Conservation (phyloP, 169 alveolate species). For the Cryptosporidium canis region DNA sequence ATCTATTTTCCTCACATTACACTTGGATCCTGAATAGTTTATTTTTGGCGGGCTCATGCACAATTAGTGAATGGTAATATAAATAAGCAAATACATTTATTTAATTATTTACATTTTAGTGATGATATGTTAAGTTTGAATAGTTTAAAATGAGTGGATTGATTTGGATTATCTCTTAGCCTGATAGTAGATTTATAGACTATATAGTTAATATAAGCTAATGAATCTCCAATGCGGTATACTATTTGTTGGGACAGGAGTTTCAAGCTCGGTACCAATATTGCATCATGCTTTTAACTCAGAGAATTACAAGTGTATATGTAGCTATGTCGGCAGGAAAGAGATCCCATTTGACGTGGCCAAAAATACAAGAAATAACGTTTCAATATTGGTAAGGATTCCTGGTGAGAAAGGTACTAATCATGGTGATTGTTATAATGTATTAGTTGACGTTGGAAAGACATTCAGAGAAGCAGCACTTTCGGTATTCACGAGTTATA, state of each 20-base stretch:
- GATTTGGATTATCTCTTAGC: no score
- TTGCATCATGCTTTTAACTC: conserved; percentile 47
- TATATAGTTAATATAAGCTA: background rate
- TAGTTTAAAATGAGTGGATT: no score
- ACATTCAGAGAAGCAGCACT: conserved; percentile 76
- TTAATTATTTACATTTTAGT: background rate
- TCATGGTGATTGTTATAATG: conserved; percentile 2
- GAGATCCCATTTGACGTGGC: background rate
- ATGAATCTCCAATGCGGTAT: conserved; percentile 53
- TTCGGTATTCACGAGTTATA: conserved; percentile 42
- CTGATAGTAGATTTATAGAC: background rate
- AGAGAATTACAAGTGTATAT: conserved; percentile 42
- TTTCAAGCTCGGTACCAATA: conserved; percentile 65
- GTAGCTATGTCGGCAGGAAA: background rate
- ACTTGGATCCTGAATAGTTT: background rate
- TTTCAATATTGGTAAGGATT: conserved; percentile 51
- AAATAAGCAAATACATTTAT: background rate
- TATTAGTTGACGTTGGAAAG: conserved; percentile 76
- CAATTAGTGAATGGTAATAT: background rate
- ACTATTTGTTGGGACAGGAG: conserved; percentile 52
- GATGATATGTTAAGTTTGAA: no score
- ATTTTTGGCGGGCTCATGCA: conserved; percentile 5
- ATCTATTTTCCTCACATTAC: background rate
- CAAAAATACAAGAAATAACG: conserved; percentile 47
- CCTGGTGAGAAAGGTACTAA: background rate